Percentiles rank a stretch among this genome's conserved stretches.
Conservation (phyloP, 176 grass and related monocot genomes). For the Eleusine coracana region DNA sequence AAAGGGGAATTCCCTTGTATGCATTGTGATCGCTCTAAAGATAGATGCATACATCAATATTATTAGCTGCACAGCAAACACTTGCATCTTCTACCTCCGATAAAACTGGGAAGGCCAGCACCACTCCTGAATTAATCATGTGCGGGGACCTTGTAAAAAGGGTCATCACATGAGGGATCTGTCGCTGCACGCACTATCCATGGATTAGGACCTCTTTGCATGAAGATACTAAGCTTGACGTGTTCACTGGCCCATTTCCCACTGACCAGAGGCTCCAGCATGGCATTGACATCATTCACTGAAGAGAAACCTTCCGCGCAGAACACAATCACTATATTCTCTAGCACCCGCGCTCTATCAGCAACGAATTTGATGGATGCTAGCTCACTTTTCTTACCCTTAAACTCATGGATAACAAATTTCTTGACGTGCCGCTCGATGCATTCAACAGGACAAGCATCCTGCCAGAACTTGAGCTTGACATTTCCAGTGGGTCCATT, state of each 20-base stretch:
- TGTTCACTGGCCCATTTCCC: not conserved
- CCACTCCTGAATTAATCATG: not conserved
- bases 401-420: not conserved
- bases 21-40: not conserved
- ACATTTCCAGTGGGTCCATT: not conserved
- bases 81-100: not conserved
- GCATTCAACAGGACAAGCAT: not conserved
- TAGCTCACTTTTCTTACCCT: not conserved
- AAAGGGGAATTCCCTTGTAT: too few relatives aligned
- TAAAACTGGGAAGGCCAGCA: too few relatives aligned
- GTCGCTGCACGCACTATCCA: not conserved
- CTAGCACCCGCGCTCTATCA: not conserved
- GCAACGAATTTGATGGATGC: not conserved
- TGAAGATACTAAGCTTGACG: not conserved
- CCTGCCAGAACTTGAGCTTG: conserved; percentile 4
- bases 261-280: not conserved
- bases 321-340: not conserved
- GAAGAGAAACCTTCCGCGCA: not conserved
- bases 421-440: not conserved
- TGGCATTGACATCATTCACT: not conserved
- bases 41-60: not conserved
- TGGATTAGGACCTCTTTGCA: not conserved
- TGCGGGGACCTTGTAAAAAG: not conserved
- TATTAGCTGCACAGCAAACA: too few relatives aligned
- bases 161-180: not conserved